Percentiles rank a stretch among this genome's conserved stretches.
phyloP scores from a whole-genome alignment of 129 eudicot species.

The Silybum marianum region DNA sequence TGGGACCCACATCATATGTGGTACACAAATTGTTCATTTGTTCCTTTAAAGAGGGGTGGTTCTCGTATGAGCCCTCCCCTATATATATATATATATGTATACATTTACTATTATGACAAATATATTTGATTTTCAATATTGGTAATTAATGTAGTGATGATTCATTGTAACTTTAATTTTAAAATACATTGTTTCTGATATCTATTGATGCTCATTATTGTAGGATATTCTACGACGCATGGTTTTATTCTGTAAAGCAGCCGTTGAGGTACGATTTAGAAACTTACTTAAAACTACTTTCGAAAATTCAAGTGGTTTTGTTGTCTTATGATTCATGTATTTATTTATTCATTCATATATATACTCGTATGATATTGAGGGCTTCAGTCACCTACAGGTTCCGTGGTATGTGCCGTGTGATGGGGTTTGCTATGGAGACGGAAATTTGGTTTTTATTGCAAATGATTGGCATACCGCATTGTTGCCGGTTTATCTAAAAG shows the following conservation, averaged over 20 bases:
- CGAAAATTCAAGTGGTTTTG: background rate
- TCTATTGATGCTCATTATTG: constrained; percentile 20
- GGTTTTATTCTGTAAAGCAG: constrained; percentile 94
- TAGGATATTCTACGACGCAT: constrained; percentile 93
- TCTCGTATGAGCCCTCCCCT: too few relatives aligned
- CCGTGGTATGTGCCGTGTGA: constrained; percentile 98
- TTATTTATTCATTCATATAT: too few relatives aligned
- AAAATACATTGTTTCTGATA: background rate
- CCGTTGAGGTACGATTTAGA: constrained; percentile 76
- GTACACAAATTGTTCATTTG: too few relatives aligned
- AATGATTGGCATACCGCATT: constrained; percentile 99
- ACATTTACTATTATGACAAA: too few relatives aligned
- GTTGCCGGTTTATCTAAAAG: constrained; percentile 86
- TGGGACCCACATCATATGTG: too few relatives aligned
- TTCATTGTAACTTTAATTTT: too few relatives aligned
- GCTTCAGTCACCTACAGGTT: constrained; percentile 49
- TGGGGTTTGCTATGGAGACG: constrained; percentile 95
- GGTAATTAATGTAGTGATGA: too few relatives aligned
- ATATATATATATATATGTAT: too few relatives aligned
- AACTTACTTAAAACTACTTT: background rate
- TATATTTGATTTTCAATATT: too few relatives aligned
- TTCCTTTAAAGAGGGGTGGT: too few relatives aligned
- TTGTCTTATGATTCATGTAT: background rate
- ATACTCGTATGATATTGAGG: background rate
- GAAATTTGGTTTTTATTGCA: constrained; percentile 90